Percentiles rank a stretch among this genome's conserved stretches.
Conservation (phyloP, 768 basidiomycete genomes). For the Rhizopogon vesiculosus region DNA sequence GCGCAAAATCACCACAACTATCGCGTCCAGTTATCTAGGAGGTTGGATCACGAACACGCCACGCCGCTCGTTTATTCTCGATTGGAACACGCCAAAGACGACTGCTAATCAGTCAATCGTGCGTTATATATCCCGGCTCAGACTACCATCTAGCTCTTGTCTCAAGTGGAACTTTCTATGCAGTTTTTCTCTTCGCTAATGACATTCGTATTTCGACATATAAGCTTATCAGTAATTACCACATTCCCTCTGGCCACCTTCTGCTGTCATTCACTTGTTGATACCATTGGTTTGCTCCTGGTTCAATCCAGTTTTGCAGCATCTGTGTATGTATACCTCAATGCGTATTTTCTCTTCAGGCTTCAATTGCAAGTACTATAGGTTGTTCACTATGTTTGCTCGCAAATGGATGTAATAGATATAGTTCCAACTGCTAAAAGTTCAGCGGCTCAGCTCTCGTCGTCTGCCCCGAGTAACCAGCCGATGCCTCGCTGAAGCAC, state of each 20-base stretch:
- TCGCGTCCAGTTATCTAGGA: conserved; percentile 1
- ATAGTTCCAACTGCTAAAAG: background rate
- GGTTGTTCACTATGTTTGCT: conserved; percentile 10
- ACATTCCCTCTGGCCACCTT: conserved; percentile 15
- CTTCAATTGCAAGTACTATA: conserved; percentile 8
- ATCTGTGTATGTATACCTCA: conserved; percentile 17
- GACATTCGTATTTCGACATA: conserved; percentile 4
- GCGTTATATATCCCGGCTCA: conserved; percentile 8
- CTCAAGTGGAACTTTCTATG: background rate
- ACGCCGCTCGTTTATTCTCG: conserved; percentile 8
- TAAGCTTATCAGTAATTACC: conserved; percentile 13
- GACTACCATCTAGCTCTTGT: conserved; percentile 11
- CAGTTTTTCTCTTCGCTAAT: conserved; percentile 1
- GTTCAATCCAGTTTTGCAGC: conserved; percentile 11
- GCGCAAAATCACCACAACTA: conserved; percentile 4
- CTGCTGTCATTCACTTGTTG: conserved; percentile 21
- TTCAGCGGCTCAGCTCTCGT: conserved; percentile 20
- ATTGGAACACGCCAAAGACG: conserved; percentile 9
- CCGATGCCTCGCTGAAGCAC: conserved; percentile 89
- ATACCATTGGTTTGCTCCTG: conserved; percentile 9
- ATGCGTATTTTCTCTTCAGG: conserved; percentile 10
- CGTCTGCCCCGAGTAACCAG: conserved; percentile 92
- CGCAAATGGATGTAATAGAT: conserved; percentile 10
- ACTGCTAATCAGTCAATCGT: conserved; percentile 4
- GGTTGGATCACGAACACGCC: conserved; percentile 5